Percentiles rank a stretch among this genome's conserved stretches.
Evolutionary conservation across 768 basidiomycete genomes (phyloP).

Genomic region (Tulasnella sp.): DNA sequence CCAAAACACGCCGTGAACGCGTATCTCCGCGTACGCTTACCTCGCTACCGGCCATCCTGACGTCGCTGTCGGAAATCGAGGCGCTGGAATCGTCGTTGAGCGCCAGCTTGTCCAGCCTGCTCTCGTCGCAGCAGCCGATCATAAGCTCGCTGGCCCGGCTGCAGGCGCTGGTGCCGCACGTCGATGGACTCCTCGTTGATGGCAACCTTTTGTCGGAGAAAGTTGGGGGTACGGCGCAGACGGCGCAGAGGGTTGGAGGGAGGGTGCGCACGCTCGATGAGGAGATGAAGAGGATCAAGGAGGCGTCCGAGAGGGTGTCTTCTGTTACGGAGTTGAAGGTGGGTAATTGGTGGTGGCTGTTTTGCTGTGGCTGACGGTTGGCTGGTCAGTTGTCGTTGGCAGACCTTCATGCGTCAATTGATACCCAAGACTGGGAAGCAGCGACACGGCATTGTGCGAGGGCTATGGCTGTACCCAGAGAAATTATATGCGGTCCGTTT

Average conservation of each 20-base stretch:
- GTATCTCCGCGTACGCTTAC: slow-evolving; percentile 32
- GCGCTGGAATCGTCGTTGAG: slow-evolving; percentile 69
- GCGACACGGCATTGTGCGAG: slow-evolving; percentile 83
- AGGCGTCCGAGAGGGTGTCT: slow-evolving; percentile 81
- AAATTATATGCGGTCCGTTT: slow-evolving; percentile 71
- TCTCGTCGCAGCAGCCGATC: slow-evolving; percentile 58
- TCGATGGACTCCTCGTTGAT: slow-evolving; percentile 52
- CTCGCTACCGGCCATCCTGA: slow-evolving; percentile 54
- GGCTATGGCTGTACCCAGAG: slow-evolving; percentile 71
- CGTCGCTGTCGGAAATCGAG: slow-evolving; percentile 55
- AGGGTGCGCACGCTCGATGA: slow-evolving; percentile 80
- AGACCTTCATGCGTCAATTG: slow-evolving; percentile 48
- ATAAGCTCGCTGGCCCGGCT: slow-evolving; percentile 48
- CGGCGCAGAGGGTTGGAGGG: slow-evolving; percentile 82
- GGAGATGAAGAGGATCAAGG: slow-evolving; percentile 81
- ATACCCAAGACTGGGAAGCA: slow-evolving; percentile 85
- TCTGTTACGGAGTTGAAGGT: slow-evolving; percentile 96
- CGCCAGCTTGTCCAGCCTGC: slow-evolving; percentile 52
- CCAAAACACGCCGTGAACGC: too few relatives aligned
- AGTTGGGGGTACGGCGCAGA: slow-evolving; percentile 62
- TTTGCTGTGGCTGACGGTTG: not conserved
- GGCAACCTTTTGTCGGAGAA: slow-evolving; percentile 41
- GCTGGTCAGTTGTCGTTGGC: slow-evolving; percentile 47
- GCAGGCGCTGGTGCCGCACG: slow-evolving; percentile 43
- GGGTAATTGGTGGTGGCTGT: slow-evolving; percentile 10